These are phyloP conservation scores for Pseudogymnoascus verrucosus DNA, from an alignment of 2,329 filamentous ascomycete genomes.

Conservation along the genomic window DNA sequence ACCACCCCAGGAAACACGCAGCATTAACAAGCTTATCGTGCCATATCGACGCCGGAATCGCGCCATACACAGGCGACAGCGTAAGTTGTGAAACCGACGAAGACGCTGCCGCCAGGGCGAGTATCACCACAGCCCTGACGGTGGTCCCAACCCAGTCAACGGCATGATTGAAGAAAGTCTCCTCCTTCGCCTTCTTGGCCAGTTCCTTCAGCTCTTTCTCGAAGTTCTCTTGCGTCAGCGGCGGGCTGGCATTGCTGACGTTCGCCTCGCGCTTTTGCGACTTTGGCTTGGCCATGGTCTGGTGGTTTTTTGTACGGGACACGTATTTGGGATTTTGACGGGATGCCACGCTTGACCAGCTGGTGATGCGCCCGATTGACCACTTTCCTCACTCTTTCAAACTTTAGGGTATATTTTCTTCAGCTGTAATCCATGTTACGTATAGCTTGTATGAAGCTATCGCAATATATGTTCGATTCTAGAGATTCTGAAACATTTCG, in stretches of 20 bases:
- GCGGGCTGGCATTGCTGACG: slow-evolving; percentile 27
- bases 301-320: slow-evolving; percentile 3
- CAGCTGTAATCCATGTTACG: not conserved
- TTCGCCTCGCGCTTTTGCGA: slow-evolving; percentile 35
- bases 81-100: slow-evolving; percentile 66
- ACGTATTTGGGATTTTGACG: slow-evolving; percentile 5
- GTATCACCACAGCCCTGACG: slow-evolving; percentile 35
- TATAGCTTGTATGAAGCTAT: slow-evolving; percentile 3
- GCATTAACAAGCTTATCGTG: slow-evolving; percentile 60
- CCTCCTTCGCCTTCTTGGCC: slow-evolving; percentile 26
- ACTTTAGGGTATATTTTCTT: not conserved
- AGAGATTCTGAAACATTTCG: not conserved
- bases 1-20: slow-evolving; percentile 64
- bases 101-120: slow-evolving; percentile 52
- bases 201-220: slow-evolving; percentile 28
- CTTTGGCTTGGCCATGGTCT: slow-evolving; percentile 42
- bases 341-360: not conserved
- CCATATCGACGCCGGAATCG: slow-evolving; percentile 65
- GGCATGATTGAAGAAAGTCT: slow-evolving; percentile 25
- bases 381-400: not conserved
- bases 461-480: not conserved
- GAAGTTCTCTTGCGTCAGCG: slow-evolving; percentile 28
- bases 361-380: not conserved
- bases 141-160: slow-evolving; percentile 23
- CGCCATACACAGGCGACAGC: slow-evolving; percentile 81